A percentile compares a stretch with the other conserved stretches of the same genome.
These are phyloP conservation scores for Scheffersomyces insectosa DNA, from an alignment of 1,139 yeast genomes.

Conservation along the genomic window DNA sequence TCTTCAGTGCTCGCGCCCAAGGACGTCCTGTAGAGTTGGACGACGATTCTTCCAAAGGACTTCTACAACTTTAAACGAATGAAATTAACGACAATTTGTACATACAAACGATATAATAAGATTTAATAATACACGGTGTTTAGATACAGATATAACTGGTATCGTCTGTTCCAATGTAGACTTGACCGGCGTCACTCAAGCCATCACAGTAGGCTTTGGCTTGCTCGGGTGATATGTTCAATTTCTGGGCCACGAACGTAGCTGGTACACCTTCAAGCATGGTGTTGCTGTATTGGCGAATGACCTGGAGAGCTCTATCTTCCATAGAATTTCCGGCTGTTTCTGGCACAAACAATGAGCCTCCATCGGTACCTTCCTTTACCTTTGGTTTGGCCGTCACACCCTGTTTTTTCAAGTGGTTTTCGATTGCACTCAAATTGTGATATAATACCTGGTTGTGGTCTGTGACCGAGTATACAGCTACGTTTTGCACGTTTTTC, in stretches of 20 bases:
- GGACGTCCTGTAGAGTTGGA: not conserved
- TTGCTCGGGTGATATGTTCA: constrained; percentile 50
- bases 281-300: constrained; percentile 51
- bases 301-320: constrained; percentile 49
- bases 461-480: constrained; percentile 61
- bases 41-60: not conserved
- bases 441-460: constrained; percentile 79
- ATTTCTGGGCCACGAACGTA: constrained; percentile 56
- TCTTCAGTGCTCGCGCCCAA: constrained; percentile 38
- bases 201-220: constrained; percentile 51
- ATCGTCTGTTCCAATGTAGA: constrained; percentile 70
- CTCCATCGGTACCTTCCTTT: constrained; percentile 7
- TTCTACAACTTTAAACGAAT: no score
- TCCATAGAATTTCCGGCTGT: constrained; percentile 26
- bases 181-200: constrained; percentile 63
- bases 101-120: no score
- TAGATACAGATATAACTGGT: constrained; percentile 42
- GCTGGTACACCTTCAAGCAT: constrained; percentile 78
- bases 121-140: no score
- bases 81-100: no score
- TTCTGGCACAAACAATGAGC: constrained; percentile 16
- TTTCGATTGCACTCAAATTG: constrained; percentile 67
- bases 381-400: constrained; percentile 14
- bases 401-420: constrained; percentile 58
- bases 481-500: constrained; percentile 65